Evolutionary conservation across 208 protist species (phyloP), one percentile per base, ranked within the genome.

Genomic region (Phytomonas sp.): DNA sequence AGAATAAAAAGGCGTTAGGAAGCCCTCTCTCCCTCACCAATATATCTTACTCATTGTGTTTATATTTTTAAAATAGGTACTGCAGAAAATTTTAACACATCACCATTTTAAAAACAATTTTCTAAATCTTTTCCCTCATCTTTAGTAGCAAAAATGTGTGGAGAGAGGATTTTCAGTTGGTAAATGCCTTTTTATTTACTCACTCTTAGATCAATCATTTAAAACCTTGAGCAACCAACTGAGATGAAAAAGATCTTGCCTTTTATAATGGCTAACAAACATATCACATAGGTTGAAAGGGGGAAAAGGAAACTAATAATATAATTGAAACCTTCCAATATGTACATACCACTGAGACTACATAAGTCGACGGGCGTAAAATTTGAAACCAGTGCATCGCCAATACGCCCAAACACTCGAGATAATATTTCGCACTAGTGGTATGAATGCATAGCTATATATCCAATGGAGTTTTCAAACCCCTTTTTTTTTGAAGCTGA

Each of bases 11-110:
- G 45, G 11, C 45, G 19, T 56, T 26, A 56, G 26, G 19, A 56
- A 56, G 23, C 29, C 12, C 42, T 34, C 65, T 64, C 76, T 49
- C 32, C 60, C 76, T 60, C 32, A 42, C 36, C 61, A 32, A 45
- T 31, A 67, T 62, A 45, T n/a, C 64, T 59, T 64, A 32, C 26
- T 70, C 65, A 36, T 70, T 63, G 29, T 70, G 26, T 63, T 60
- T 65, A 29, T 26, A 69, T 19, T 70, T 40, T 3, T 68, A 63
- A 11, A 69, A 23, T 4, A 60, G 29, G 34, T 71, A 71, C 31
- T 71, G 45, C 12, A 59, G 33, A 33, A 60, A 60, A 61, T 56
- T 56, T 56, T 23, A 23, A 26, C 45, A 56, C 45, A 56, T 26
- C 6, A 26, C 45, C 45, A 1, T 23, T 23, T 23, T 26, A 56